Base-by-base conservation (phyloP, 140 eudicot species). In the Cichorium intybus region DNA sequence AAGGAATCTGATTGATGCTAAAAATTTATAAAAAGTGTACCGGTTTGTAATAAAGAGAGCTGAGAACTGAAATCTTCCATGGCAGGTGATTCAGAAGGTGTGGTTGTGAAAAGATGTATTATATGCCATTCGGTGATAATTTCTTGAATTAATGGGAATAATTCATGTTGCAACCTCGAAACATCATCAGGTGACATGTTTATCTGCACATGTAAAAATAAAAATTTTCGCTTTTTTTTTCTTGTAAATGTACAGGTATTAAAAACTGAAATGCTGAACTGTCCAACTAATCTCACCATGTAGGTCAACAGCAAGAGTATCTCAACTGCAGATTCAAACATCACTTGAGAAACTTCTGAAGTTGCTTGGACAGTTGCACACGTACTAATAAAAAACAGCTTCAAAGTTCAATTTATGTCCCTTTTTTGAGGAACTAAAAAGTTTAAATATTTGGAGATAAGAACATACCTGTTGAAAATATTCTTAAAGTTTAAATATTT, bases 281-380 rank as follows among this genome's bases (percentile, higher is more conserved):
- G 97, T 45, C 97, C 90, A 59, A 93, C 88, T 55, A 83, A 75
- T 83, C 85, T 82, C 75, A 79, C 80, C 83, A 93, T 72, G 79
- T 93, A 93, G 80, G 71, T 79, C 50, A 93, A 82, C 60, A 93
- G 81, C 80, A 88, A 64, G 33, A 85, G 83, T 47, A 93, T 70
- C 64, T 83, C 89, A 65, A 88, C 65, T 46, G 91, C 90, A 72
- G 95, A 88, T 72, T 93, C 97, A 73, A 93, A 88, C 95, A 93
- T 85, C 75, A 80, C 84, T 79, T 77, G 84, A 33, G 99, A 83
- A 77, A 93, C 80, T 74, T 93, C 97, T 49, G 93, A 79, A 46
- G 94, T 88, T 60, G 93, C 87, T 70, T 93, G 97, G 24, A 93
- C 93, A 11, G 81, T 77, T 29, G 77, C 24, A 51, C 83, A 71